Conservation (phyloP, 1,284 basidiomycete species). For the Singerocomus inundabilis region DNA sequence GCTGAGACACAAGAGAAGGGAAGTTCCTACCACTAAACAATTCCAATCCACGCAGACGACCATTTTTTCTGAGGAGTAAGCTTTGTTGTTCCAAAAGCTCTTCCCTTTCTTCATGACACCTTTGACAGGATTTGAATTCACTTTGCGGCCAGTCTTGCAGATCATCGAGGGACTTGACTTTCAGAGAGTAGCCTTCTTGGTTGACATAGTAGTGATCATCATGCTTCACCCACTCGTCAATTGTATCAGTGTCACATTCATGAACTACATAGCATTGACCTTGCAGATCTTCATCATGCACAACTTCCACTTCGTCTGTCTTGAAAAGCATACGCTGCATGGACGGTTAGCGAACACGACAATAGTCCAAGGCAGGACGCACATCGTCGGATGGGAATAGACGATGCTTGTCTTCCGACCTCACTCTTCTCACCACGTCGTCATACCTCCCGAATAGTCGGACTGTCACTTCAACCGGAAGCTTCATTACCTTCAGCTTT, state of each 20-base stretch:
- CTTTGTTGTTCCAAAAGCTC: constrained; percentile 30
- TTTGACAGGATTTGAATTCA: constrained; percentile 35
- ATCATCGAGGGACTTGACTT: constrained; percentile 19
- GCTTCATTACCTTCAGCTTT: constrained; percentile 32
- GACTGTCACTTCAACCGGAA: constrained; percentile 36
- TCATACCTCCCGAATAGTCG: constrained; percentile 44
- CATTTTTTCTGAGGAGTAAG: constrained; percentile 35
- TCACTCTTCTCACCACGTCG: constrained; percentile 29
- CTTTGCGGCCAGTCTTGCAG: constrained; percentile 33
- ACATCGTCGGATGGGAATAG: constrained; percentile 34
- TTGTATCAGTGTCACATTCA: constrained; percentile 24
- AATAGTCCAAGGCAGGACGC: constrained; percentile 1
- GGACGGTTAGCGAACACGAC: constrained; percentile 6
- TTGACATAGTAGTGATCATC: constrained; percentile 59
- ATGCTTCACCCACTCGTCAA: constrained; percentile 47
- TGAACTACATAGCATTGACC: constrained; percentile 48
- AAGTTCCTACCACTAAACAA: constrained; percentile 55
- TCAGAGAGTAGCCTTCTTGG: constrained; percentile 24
- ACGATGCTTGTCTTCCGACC: constrained; percentile 10
- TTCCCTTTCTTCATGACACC: constrained; percentile 38
- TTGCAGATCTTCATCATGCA: constrained; percentile 41
- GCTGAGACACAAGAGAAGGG: not conserved
- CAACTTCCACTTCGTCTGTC: constrained; percentile 28
- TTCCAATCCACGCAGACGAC: constrained; percentile 55
- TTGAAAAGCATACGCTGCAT: constrained; percentile 47